Base-by-base conservation (phyloP, 2,329 filamentous ascomycete genomes). In the Aspergillus sp. region DNA sequence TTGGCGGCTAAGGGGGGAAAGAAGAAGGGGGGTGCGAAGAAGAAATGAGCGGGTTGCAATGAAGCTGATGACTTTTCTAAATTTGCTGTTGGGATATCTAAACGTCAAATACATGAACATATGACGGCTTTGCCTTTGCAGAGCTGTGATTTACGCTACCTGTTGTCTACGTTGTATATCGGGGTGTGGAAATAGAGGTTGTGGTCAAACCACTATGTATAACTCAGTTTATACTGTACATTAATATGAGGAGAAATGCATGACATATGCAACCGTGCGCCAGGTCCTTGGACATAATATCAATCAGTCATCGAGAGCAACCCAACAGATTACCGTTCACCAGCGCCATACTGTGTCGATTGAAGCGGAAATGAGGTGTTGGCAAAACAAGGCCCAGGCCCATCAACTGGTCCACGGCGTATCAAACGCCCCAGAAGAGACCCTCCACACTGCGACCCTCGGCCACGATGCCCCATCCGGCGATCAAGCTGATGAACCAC, bases 401-500 rank as follows among this genome's bases (percentile, higher is more conserved):
- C 25, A 29, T 10, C 25, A 10, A 29, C 21, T 4, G 21, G 25
- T 29, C 11, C 25, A 42, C n/a, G 14, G 32, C 13, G 10, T 16
- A 45, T 64, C 53, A 72, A 43, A 76, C 67, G 2, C 75, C 74
- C 70, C 73, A 73, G 54, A 78, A 77, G 54, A 78, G 53, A 34
- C 73, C 72, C 52, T 68, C 66, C 16, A 76, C 74, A 17, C 68
- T 67, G n/a, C 61, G 66, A 5, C 75, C 76, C 57, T 75, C 72
- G 56, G 72, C 71, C 29, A 77, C 72, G 47, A 78, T 61, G 7
- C 76, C 72, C 70, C 76, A 76, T 20, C 75, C 74, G 4, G 70
- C 68, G 60, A 80, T 75, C 50, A 79, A 63, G 60, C 76, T 77
- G 16, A 78, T 65, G n/a, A 77, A 62, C 84, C 84, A 88, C 21